Base-by-base conservation (phyloP, 805 yeast species). In the Wickerhamomyces bovis region DNA sequence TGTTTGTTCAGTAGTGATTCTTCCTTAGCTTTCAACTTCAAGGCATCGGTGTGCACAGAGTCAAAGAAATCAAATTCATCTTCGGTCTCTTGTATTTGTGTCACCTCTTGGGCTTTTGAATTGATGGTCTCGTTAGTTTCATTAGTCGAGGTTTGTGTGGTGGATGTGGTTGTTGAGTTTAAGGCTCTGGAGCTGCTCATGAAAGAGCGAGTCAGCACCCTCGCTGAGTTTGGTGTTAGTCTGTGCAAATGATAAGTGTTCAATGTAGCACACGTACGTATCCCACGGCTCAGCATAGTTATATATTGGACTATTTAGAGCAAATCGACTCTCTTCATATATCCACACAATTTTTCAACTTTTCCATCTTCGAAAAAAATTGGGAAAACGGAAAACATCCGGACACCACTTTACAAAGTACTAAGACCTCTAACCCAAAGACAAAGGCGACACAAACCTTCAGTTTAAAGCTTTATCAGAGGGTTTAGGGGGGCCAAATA, bases 1-100 rank as follows among this genome's bases (percentile, higher is more conserved):
- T 53, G 49, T 18, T 49, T 47, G 38, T 58, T 60, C 13, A 58
- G 19, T 19, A 39, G 23, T 25, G 42, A 44, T 46, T 58, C 60
- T 16, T 54, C 51, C 9, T 39, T 13, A 9, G 38, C 18, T 15
- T 49, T 45, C 38, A 58, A 31, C 47, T 52, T 57, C 7, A 53
- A 23, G 4, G 62, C 51, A 25, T 46, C 51, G 10, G 44, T 35
- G 25, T 58, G 58, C 6, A 57, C 19, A 19, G 43, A 45, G 2
- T 51, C 47, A 31, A 54, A 48, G 41, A 52, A 53, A n/a, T 57
- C 60, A 8, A 49, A 35, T 30, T 49, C 54, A 10, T 47, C 45
- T 13, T 35, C 28, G 5, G 31, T 9, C 3, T 41, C 41, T 36
- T 20, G 44, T n/a, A 13, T 36, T 36, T 36, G 39, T 13, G 39